Percentiles rank a stretch among this genome's conserved stretches.
Conservation (phyloP, 2,329 filamentous ascomycete species). For the Botrytis medusae region DNA sequence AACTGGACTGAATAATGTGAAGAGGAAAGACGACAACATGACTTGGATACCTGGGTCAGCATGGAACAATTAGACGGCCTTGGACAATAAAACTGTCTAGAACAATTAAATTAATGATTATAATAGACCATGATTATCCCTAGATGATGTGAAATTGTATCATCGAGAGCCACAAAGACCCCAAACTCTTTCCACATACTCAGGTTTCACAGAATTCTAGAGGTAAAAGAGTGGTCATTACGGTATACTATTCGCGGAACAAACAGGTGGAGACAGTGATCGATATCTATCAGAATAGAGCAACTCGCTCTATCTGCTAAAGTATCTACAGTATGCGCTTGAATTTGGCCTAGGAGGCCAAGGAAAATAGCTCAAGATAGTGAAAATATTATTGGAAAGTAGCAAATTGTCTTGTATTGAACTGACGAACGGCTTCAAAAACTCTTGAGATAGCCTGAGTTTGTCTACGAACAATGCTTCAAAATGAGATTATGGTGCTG, state of each 20-base stretch:
- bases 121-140: neutral
- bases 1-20: neutral
- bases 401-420: neutral
- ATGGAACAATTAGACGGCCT: neutral
- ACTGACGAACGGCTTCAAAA: neutral
- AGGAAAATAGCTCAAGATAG: neutral
- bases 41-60: neutral
- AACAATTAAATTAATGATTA: neutral
- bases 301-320: neutral
- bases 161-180: neutral
- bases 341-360: neutral
- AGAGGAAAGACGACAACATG: neutral
- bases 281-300: neutral
- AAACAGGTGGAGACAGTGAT: neutral
- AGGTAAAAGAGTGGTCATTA: neutral
- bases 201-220: neutral
- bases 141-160: neutral
- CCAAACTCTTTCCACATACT: neutral
- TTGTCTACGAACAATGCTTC: too few species aligned
- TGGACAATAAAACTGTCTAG: neutral
- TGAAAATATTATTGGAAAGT: neutral
- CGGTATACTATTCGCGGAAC: neutral
- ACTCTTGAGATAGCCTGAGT: neutral
- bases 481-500: rapidly evolving
- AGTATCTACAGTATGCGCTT: rapidly evolving